Conservation (phyloP, 2,329 filamentous ascomycete species). For the Hymenoscyphus scutula region DNA sequence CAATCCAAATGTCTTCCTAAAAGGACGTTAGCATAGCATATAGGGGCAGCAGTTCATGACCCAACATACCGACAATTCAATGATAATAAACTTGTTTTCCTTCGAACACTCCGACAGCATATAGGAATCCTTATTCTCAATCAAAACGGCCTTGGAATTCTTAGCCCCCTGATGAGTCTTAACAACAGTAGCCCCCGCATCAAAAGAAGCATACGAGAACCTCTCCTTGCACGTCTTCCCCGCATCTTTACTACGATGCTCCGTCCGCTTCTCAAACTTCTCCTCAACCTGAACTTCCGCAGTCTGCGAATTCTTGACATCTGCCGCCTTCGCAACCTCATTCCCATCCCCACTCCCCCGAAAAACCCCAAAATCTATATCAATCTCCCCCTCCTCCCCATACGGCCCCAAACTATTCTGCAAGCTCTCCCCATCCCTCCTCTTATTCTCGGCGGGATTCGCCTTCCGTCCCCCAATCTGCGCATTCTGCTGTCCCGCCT, state of each 20-base stretch:
- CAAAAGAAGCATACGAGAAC: constrained; percentile 96
- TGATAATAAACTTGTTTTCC: constrained; percentile 87
- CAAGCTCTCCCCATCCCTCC: constrained; percentile 52
- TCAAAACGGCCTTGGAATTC: constrained; percentile 81
- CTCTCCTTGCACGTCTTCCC: constrained; percentile 97
- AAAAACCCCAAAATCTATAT: constrained; percentile 67
- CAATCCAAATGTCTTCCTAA: constrained; percentile 66
- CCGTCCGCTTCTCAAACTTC: constrained; percentile 29
- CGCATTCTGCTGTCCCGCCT: constrained; percentile 75
- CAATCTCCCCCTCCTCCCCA: constrained; percentile 87
- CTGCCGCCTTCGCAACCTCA: constrained; percentile 19
- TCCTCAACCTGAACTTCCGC: constrained; percentile 32
- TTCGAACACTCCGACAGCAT: constrained; percentile 91
- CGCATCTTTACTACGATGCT: constrained; percentile 78
- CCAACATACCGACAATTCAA: constrained; percentile 80
- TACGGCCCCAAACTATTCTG: constrained; percentile 73
- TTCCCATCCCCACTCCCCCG: constrained; percentile 38
- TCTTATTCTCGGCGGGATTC: constrained; percentile 45
- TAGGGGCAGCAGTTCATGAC: constrained; percentile 32
- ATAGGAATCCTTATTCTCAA: constrained; percentile 98
- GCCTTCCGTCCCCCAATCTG: constrained; percentile 57
- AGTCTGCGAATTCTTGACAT: constrained; percentile 20
- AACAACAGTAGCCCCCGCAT: constrained; percentile 88
- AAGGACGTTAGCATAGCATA: constrained; percentile 19
- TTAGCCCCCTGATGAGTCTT: constrained; percentile 87